phyloP scores from a whole-genome alignment of 805 yeast genomes.

The Pichia gijzeniarum region DNA sequence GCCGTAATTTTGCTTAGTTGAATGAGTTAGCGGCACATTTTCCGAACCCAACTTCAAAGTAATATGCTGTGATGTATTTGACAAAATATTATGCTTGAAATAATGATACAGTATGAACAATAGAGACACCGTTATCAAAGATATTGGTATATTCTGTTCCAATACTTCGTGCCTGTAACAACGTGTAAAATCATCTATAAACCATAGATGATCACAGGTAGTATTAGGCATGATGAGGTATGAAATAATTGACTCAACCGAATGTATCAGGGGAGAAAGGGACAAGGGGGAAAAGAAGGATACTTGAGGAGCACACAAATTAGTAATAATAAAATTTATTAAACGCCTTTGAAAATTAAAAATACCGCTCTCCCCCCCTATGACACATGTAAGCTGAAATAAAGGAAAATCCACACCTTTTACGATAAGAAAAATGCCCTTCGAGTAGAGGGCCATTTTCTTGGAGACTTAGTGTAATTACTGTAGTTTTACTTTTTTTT shows the following conservation, averaged over 20 bases:
- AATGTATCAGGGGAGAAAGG: too few relatives aligned
- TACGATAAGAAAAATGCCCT: too few relatives aligned
- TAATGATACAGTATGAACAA: slow-evolving; percentile 13
- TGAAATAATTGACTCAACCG: too few relatives aligned
- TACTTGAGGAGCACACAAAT: too few relatives aligned
- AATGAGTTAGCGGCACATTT: background rate
- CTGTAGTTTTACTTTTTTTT: slow-evolving; percentile 3
- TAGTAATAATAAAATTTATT: too few relatives aligned
- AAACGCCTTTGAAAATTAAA: too few relatives aligned
- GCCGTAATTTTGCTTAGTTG: background rate
- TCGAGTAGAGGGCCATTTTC: too few relatives aligned
- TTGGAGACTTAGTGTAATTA: too few relatives aligned
- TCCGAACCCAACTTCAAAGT: background rate
- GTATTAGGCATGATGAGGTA: background rate
- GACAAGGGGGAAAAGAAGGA: too few relatives aligned
- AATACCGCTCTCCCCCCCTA: too few relatives aligned
- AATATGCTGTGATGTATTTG: background rate
- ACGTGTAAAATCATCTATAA: slow-evolving; percentile 41
- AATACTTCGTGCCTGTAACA: slow-evolving; percentile 37
- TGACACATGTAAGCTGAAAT: too few relatives aligned
- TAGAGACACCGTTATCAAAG: slow-evolving; percentile 30
- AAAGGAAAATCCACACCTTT: too few relatives aligned
- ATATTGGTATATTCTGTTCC: slow-evolving; percentile 26
- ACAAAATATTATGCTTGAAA: background rate
- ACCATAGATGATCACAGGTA: slow-evolving; percentile 21